Evolutionary conservation across 495 filamentous ascomycete species (phyloP), one percentile per base, ranked within the genome.

Genomic region (Penicillium parvum): DNA sequence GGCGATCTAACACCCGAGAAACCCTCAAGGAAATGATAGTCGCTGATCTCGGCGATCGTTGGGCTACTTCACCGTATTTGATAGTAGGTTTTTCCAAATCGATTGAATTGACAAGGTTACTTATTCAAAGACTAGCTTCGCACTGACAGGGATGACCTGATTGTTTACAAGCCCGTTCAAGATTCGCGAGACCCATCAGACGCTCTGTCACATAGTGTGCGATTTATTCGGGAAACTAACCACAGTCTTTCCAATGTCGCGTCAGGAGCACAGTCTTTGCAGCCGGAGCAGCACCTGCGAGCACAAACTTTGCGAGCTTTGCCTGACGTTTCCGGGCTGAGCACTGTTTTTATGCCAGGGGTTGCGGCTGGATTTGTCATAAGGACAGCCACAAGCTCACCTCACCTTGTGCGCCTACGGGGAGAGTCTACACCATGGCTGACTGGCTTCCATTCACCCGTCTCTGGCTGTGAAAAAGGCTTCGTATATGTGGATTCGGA

Each of bases 81-180:
- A 80, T 97, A 57, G 84, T 91, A 70, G 57, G 79, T 25, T 18
- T 59, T 22, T 14, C 19, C 20, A 4, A 28, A 11, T 22, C 11
- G 27, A 16, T n/a, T 29, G 27, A 8, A 4, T 43, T n/a, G 14
- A 39, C 7, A 14, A 27, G 10, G 32, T 44, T 26, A 49, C 38
- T 45, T 34, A 47, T 47, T 21, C 7, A 38, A 43, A 45, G 12
- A 36, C 49, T 37, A 90, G 86, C 68, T 88, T 29, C 87, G 91
- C 20, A 84, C 86, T 29, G 73, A 74, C 8, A 83, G 77, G 45
- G 83, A 95, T 43, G 90, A 97, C 53, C 62, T 96, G 4, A 81
- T 82, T n/a, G 72, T 96, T 32, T 98, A 97, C 57, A 80, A 87
- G 57, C 88, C 90, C 0, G 89, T 70, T 75, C 44, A 62, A 62